Conservation (phyloP, 352 stramenopile species). For the Phytophthora niederhauseri region DNA sequence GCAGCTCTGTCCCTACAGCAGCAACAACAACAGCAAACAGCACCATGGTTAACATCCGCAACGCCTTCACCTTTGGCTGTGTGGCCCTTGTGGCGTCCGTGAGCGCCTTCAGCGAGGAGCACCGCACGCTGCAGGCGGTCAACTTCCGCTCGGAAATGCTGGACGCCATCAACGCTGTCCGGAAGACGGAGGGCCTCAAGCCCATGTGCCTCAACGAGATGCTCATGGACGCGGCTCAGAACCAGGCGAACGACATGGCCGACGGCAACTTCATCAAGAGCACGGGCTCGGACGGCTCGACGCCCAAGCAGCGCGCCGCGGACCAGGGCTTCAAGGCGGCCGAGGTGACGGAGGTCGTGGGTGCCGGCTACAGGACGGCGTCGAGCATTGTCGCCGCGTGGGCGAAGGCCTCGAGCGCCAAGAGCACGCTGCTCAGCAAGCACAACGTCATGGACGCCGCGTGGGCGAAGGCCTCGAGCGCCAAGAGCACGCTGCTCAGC, state of each 20-base stretch:
- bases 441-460: conserved; percentile 39
- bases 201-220: conserved; percentile 50
- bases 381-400: conserved; percentile 49
- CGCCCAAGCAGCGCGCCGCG: conserved; percentile 34
- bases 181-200: conserved; percentile 38
- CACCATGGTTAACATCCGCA: conserved; percentile 27
- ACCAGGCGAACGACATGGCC: conserved; percentile 44
- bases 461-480: conserved; percentile 52
- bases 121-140: conserved; percentile 40
- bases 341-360: conserved; percentile 52
- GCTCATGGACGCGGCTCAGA: conserved; percentile 44
- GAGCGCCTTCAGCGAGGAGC: conserved; percentile 15
- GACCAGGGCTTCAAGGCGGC: conserved; percentile 31
- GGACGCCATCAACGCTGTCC: conserved; percentile 43
- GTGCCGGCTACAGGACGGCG: conserved; percentile 45
- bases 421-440: conserved; percentile 45
- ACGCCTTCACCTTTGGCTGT: conserved; percentile 15
- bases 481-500: conserved; percentile 46
- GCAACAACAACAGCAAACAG: conserved; percentile 9
- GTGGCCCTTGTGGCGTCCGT: conserved; percentile 23
- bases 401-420: conserved; percentile 48
- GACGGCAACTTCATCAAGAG: conserved; percentile 43
- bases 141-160: conserved; percentile 54
- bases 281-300: conserved; percentile 42
- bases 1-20: conserved; percentile 29